Percentiles rank a stretch among this genome's conserved stretches.
Conservation (phyloP, 495 filamentous ascomycete species). For the Clohesyomyces aquaticus region DNA sequence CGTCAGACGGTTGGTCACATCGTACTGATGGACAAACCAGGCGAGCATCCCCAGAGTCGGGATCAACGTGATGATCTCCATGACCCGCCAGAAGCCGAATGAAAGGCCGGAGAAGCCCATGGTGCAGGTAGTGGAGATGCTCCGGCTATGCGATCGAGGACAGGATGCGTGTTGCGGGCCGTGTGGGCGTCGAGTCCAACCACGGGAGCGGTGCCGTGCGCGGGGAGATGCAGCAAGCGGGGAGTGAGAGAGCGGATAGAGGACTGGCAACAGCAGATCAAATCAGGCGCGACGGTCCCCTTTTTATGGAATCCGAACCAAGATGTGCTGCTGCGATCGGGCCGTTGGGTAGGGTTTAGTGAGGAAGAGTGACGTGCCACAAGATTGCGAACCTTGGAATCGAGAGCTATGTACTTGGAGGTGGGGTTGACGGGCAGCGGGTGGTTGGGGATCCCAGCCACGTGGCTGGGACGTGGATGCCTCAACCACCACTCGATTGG, state of each 20-base stretch:
- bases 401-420: too few relatives aligned
- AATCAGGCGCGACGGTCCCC: neutral
- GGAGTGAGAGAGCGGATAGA: too few relatives aligned
- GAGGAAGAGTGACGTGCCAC: neutral
- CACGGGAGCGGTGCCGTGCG: conserved; percentile 8
- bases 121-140: neutral
- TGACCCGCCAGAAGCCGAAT: conserved; percentile 82
- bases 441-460: neutral
- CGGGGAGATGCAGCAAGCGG: too few relatives aligned
- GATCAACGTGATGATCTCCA: conserved; percentile 82
- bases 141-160: neutral
- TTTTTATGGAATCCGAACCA: too few relatives aligned
- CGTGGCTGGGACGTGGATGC: neutral
- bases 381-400: neutral
- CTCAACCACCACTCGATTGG: too few relatives aligned
- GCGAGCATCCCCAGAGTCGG: conserved; percentile 87
- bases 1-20: conserved; percentile 70
- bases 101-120: conserved; percentile 62
- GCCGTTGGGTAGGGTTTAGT: neutral
- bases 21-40: conserved; percentile 80
- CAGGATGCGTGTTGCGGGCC: neutral
- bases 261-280: neutral
- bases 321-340: neutral
- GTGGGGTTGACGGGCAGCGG: neutral
- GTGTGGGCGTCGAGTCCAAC: conserved; percentile 3